A percentile compares a stretch with the other conserved stretches of the same genome.
Conservation (phyloP, 331 rosid species). For the Quercus tomentella region DNA sequence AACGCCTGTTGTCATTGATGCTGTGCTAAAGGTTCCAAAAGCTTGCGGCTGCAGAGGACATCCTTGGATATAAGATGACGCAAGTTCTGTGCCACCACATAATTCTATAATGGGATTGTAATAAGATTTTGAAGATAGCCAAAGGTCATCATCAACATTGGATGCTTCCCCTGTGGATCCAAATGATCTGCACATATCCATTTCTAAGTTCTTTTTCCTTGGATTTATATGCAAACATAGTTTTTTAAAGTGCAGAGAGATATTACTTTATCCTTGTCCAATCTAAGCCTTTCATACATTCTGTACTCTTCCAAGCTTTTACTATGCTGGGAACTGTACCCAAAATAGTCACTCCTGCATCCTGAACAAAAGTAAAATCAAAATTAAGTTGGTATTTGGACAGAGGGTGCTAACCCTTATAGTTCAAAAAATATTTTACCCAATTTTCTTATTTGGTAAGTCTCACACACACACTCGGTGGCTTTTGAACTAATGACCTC, state of each 20-base stretch:
- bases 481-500: too few relatives aligned
- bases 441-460: too few relatives aligned
- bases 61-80: constrained; percentile 60
- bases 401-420: not conserved
- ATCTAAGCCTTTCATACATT: constrained; percentile 77
- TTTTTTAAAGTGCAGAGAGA: constrained; percentile 5
- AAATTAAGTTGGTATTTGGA: not conserved
- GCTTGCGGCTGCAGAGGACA: constrained; percentile 80
- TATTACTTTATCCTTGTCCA: constrained; percentile 85
- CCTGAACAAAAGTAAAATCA: constrained; percentile 41
- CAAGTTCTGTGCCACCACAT: constrained; percentile 89
- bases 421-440: not conserved
- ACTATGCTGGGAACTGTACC: constrained; percentile 96
- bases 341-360: constrained; percentile 77
- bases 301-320: constrained; percentile 76
- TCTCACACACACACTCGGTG: too few relatives aligned
- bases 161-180: constrained; percentile 77
- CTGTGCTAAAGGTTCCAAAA: constrained; percentile 76
- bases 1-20: constrained; percentile 67
- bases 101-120: constrained; percentile 64
- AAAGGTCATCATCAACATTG: constrained; percentile 78
- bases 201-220: constrained; percentile 16
- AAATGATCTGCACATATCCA: constrained; percentile 45
- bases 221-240: not conserved
- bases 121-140: constrained; percentile 80